Conservation (phyloP, 768 basidiomycete species). For the Lentinula raphanica region DNA sequence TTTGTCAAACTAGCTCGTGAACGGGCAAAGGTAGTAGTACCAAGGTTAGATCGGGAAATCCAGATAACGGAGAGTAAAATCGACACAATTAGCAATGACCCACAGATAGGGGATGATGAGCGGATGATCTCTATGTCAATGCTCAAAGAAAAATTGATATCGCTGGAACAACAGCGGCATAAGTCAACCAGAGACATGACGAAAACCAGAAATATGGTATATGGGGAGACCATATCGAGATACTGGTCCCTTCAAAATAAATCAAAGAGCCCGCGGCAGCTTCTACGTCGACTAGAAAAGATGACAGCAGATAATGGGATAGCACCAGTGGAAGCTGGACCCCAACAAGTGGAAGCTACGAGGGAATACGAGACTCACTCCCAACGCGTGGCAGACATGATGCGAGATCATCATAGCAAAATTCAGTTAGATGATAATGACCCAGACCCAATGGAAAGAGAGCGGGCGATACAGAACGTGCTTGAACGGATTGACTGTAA, state of each 20-base stretch:
- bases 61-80: not conserved
- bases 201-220: too few species aligned
- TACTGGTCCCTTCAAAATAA: constrained; percentile 15
- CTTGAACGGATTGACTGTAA: not conserved
- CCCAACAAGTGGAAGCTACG: too few species aligned
- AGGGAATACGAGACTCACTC: not conserved
- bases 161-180: too few species aligned
- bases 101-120: not conserved
- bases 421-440: not conserved
- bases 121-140: not conserved
- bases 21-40: not conserved
- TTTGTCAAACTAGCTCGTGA: not conserved
- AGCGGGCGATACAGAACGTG: not conserved
- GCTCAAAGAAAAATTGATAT: not conserved
- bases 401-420: not conserved
- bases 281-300: constrained; percentile 12
- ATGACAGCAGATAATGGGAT: constrained; percentile 11
- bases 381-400: not conserved
- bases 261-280: constrained; percentile 9
- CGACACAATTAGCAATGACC: not conserved
- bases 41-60: not conserved
- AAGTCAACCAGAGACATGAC: too few species aligned
- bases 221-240: constrained; percentile 13
- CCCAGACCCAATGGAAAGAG: not conserved
- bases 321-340: too few species aligned